Base-by-base conservation (phyloP, 2,329 filamentous ascomycete genomes). In the Zasmidium angulare region DNA sequence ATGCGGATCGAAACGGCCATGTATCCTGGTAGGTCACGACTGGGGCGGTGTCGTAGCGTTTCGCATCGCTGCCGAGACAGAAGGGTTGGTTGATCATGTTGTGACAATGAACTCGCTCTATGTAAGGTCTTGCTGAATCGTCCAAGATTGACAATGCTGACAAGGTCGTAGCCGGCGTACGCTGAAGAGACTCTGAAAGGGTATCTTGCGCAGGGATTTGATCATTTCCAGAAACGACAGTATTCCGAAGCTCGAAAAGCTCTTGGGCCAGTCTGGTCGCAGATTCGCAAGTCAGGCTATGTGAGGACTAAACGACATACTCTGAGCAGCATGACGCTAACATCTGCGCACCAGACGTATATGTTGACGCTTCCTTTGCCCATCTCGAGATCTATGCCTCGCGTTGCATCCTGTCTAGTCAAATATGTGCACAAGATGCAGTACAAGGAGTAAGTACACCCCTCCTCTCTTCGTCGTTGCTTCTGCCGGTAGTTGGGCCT, bases 51-150 rank as follows among this genome's bases (percentile, higher is more conserved):
- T 76, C 60, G 77, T 86, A 19, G 77, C 77, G 2, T 82, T 79
- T 64, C 76, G 84, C 48, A 77, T 86, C 47, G 84, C 84, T n/a
- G 75, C 81, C n/a, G 84, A 86, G 66, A 84, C 84, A 24, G 76
- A 78, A 20, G 75, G 79, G 54, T 69, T 86, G 50, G 81, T 83
- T 9, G 80, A 86, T 70, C 77, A 82, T 46, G 84, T 82, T 66
- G 78, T 86, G 40, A 69, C 85, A 43, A 77, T 77, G 22, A 84
- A 84, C 65, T 81, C 78, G 2, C 75, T 82, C 11, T 75, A 83
- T 65, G 82, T 85, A 76, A 65, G 81, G 72, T n/a, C 1, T 24
- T 2, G 2, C 12, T 46, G 24, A 14, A 20, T 43, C 26, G 47
- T 19, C 14, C n/a, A 14, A 21, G 23, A 22, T 21, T n/a, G 4